These are phyloP conservation scores for sweet orange (Citrus sinensis) DNA, from an alignment of 345 rosid species.

Conservation along the genomic window DVS_A1.0 CM039162.1:31175001-31175500, in stretches of 20 bases:
- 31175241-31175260: background rate
- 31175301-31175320: background rate
- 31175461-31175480: slow-evolving; percentile 4
- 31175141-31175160: background rate
- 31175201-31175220: background rate
- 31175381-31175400: background rate
- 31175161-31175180: background rate
- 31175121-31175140: background rate
- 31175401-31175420: slow-evolving; percentile 19
- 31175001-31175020: background rate
- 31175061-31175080: slow-evolving; percentile 38
- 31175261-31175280: background rate
- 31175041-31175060: slow-evolving; percentile 46
- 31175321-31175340: slow-evolving; percentile 18
- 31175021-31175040: slow-evolving; percentile 7
- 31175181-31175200: background rate
- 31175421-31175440: background rate
- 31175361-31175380: slow-evolving; percentile 16
- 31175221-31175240: background rate
- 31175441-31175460: background rate
- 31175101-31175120: slow-evolving; percentile 40
- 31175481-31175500: slow-evolving; percentile 16
- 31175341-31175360: slow-evolving; percentile 28
- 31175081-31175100: slow-evolving; percentile 29
- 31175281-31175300: no score